A percentile compares a stretch with the other conserved stretches of the same genome.
These are phyloP conservation scores for Oryza officinalis DNA, from an alignment of 176 grass and related monocot genomes.

Conservation along the genomic window DNA sequence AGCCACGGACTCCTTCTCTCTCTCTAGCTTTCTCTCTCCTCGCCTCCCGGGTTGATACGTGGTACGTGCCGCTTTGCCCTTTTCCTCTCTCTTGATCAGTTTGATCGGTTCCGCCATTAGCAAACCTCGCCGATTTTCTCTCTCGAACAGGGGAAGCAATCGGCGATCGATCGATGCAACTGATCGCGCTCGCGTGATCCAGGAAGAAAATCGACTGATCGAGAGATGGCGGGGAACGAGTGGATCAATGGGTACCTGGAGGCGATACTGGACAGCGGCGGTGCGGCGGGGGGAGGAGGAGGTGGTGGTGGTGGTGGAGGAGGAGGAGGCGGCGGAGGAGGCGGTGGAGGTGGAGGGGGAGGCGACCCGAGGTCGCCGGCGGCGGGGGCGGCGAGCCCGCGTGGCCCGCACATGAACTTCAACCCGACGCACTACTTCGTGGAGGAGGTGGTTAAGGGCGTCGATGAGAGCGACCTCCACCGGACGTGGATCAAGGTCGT, in stretches of 20 bases:
- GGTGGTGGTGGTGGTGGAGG: neutral
- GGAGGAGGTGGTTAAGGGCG: constrained; percentile 94
- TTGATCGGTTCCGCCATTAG: constrained; percentile 9
- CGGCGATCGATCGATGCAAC: neutral
- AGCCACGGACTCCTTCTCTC: neutral
- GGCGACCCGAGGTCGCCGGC: constrained; percentile 39
- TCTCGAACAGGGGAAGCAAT: neutral
- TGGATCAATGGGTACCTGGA: constrained; percentile 99
- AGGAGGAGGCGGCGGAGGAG: neutral
- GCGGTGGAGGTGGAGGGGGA: neutral
- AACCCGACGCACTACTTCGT: constrained; percentile 97
- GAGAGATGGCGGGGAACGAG: constrained; percentile 73
- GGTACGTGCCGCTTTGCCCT: neutral
- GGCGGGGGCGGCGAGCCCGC: constrained; percentile 36
- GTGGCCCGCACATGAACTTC: constrained; percentile 63
- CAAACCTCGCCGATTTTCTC: neutral
- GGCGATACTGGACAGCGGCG: constrained; percentile 89
- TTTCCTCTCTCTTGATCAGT: constrained; percentile 21
- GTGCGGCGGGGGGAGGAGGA: neutral
- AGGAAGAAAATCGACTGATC: neutral
- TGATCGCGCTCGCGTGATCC: neutral
- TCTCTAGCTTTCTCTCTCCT: neutral
- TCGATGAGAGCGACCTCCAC: constrained; percentile 96
- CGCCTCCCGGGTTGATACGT: neutral
- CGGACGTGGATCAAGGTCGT: constrained; percentile 99